Conservation (phyloP, 2,329 filamentous ascomycete genomes). For the Talaromyces sp. region DNA sequence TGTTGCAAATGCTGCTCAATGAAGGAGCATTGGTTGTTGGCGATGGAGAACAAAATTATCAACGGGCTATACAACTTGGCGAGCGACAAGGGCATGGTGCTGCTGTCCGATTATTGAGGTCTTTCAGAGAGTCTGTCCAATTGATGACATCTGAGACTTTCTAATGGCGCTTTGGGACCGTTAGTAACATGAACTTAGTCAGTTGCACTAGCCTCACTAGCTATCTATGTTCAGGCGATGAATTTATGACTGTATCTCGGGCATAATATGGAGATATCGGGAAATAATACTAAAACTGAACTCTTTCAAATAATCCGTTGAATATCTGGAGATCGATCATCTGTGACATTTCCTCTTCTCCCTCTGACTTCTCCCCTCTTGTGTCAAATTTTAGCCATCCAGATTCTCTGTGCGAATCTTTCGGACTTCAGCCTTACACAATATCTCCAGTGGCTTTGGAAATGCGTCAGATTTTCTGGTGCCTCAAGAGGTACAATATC, state of each 20-base stretch:
- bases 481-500: too few relatives aligned
- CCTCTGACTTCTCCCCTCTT: background rate
- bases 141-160: background rate
- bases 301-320: background rate
- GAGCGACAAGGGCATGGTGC: background rate
- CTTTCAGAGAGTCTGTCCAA: background rate
- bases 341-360: background rate
- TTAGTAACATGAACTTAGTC: background rate
- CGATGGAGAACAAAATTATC: background rate
- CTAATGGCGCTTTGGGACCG: background rate
- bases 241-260: background rate
- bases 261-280: background rate
- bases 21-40: slow-evolving; percentile 7
- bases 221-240: background rate
- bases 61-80: background rate
- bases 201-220: background rate
- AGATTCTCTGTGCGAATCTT: too few relatives aligned
- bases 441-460: too few relatives aligned
- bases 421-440: too few relatives aligned
- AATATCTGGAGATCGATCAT: background rate
- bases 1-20: slow-evolving; percentile 18
- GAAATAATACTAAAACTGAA: background rate
- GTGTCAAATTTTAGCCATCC: too few relatives aligned
- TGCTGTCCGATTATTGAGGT: background rate
- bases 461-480: too few relatives aligned